A percentile compares a stretch with the other conserved stretches of the same genome.
phyloP scores from a whole-genome alignment of 164 flowering plant species.

The Chimonanthus praecox region DNA sequence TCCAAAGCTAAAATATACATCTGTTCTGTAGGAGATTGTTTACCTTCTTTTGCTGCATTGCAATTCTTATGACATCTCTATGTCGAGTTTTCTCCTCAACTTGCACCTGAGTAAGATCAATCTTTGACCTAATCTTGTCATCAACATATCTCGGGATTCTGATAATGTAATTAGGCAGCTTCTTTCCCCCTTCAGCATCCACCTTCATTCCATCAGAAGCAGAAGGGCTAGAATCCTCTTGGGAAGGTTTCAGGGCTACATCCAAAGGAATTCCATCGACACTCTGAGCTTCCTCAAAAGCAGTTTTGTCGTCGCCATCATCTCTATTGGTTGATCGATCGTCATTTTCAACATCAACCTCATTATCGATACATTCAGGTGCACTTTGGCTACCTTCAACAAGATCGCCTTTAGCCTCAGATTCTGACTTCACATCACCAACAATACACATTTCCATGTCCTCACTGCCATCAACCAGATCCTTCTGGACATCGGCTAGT shows the following conservation, averaged over 20 bases:
- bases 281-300: background rate
- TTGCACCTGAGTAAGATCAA: slow-evolving; percentile 40
- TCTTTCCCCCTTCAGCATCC: slow-evolving; percentile 29
- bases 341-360: slow-evolving; percentile 15
- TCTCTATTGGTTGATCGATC: background rate
- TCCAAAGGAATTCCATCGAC: slow-evolving; percentile 7
- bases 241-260: slow-evolving; percentile 7
- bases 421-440: slow-evolving; percentile 7
- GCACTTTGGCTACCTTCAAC: slow-evolving; percentile 11
- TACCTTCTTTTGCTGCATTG: slow-evolving; percentile 48
- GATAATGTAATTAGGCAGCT: slow-evolving; percentile 45
- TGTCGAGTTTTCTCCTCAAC: slow-evolving; percentile 55
- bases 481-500: background rate
- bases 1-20: background rate
- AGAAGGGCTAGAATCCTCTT: slow-evolving; percentile 19
- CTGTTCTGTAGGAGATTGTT: slow-evolving; percentile 3
- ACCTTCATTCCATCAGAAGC: slow-evolving; percentile 27
- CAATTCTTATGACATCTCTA: slow-evolving; percentile 53
- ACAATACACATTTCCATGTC: background rate
- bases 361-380: slow-evolving; percentile 4
- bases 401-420: slow-evolving; percentile 3
- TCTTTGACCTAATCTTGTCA: slow-evolving; percentile 46
- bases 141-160: slow-evolving; percentile 62
- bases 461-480: background rate
- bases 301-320: slow-evolving; percentile 1